A percentile compares a stretch with the other conserved stretches of the same genome.
These are phyloP conservation scores for Tuber calosporum DNA, from an alignment of 495 filamentous ascomycete genomes.

Conservation along the genomic window DNA sequence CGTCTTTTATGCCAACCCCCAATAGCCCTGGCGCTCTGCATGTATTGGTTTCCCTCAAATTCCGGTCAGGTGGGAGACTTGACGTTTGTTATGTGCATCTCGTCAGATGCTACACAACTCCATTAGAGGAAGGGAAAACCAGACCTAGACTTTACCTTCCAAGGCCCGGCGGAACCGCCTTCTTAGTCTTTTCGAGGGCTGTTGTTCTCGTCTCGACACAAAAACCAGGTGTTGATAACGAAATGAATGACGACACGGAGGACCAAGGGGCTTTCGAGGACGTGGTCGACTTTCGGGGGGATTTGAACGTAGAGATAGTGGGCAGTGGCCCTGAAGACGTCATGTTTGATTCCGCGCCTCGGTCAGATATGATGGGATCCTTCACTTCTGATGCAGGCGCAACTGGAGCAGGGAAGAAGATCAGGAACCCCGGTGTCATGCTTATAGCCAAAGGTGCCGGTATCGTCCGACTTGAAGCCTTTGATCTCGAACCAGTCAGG, in stretches of 20 bases:
- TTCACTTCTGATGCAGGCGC: constrained; percentile 16
- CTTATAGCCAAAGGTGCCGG: constrained; percentile 74
- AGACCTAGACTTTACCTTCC: constrained; percentile 72
- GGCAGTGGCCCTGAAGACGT: constrained; percentile 55
- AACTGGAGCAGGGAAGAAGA: constrained; percentile 44
- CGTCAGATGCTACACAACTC: constrained; percentile 56
- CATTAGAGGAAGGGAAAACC: constrained; percentile 44
- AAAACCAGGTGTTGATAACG: constrained; percentile 15
- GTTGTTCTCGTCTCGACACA: constrained; percentile 65
- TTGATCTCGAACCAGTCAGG: constrained; percentile 49
- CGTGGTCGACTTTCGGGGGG: constrained; percentile 68
- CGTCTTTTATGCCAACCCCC: constrained; percentile 26
- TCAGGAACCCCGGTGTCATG: constrained; percentile 59
- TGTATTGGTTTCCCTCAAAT: constrained; percentile 42
- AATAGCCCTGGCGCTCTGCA: constrained; percentile 36
- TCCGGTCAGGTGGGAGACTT: constrained; percentile 26
- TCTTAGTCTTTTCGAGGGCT: constrained; percentile 67
- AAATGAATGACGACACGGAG: constrained; percentile 27
- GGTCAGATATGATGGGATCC: constrained; percentile 42
- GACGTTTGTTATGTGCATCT: constrained; percentile 53
- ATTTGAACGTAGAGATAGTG: constrained; percentile 54
- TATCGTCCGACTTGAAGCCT: constrained; percentile 62
- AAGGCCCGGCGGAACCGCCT: constrained; percentile 67
- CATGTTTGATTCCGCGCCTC: constrained; percentile 40
- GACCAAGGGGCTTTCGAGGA: constrained; percentile 62